These are phyloP conservation scores for Carex myosuroides DNA, from an alignment of 176 grass and related monocot species.

Conservation along the genomic window DNA sequence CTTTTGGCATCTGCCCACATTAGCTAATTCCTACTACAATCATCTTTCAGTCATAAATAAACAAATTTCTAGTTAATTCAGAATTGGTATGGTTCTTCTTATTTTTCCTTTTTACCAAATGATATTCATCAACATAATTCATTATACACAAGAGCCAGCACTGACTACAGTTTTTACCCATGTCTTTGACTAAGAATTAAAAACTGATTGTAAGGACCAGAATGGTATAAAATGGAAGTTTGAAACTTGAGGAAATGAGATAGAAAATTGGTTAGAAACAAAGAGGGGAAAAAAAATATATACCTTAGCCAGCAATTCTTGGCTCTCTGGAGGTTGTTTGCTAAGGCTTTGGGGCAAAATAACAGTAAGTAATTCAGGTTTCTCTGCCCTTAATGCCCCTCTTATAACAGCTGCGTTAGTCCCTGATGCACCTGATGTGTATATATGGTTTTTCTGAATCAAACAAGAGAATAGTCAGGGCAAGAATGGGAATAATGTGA, in stretches of 20 bases:
- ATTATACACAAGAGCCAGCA: not conserved
- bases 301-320: constrained; percentile 95
- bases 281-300: not conserved
- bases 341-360: constrained; percentile 97
- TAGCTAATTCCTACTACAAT: not conserved
- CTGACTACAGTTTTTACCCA: not conserved
- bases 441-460: constrained; percentile 99
- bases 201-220: not conserved
- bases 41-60: not conserved
- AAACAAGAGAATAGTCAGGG: constrained; percentile 1
- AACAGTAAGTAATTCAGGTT: constrained; percentile 91
- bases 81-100: not conserved
- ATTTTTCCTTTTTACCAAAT: not conserved
- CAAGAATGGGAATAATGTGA: not conserved
- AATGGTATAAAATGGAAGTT: not conserved
- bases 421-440: constrained; percentile 90
- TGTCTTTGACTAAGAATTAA: not conserved
- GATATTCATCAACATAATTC: not conserved
- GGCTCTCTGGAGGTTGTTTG: constrained; percentile 92
- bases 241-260: not conserved
- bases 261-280: not conserved
- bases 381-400: constrained; percentile 98
- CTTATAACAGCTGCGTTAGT: constrained; percentile 99
- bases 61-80: not conserved
- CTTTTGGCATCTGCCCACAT: not conserved